phyloP scores from a whole-genome alignment of 2,329 filamentous ascomycete species.

The Macrophomina pseudophaseolina region DNA sequence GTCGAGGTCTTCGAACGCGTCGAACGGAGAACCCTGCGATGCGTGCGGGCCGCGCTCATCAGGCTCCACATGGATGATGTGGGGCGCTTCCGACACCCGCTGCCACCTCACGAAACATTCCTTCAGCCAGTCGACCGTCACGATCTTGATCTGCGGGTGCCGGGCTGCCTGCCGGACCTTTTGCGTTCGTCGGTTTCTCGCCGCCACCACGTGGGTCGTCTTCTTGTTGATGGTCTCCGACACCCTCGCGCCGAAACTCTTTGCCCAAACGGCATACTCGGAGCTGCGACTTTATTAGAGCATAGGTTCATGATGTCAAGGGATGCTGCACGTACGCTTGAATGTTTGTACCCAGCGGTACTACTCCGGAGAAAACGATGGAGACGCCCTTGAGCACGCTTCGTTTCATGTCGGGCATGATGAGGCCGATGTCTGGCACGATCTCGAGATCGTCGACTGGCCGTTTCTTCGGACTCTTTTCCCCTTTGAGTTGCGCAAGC shows the following conservation, averaged over 20 bases:
- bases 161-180: slow-evolving; percentile 88
- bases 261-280: slow-evolving; percentile 86
- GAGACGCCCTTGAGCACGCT: slow-evolving; percentile 75
- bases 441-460: slow-evolving; percentile 56
- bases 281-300: slow-evolving; percentile 51
- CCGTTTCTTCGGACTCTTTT: slow-evolving; percentile 56
- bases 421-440: slow-evolving; percentile 82
- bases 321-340: slow-evolving; percentile 54
- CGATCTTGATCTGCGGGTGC: slow-evolving; percentile 83
- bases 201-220: slow-evolving; percentile 75
- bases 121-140: slow-evolving; percentile 87
- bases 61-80: slow-evolving; percentile 76
- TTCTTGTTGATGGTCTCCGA: slow-evolving; percentile 60
- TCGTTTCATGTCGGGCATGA: slow-evolving; percentile 83
- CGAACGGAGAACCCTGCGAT: slow-evolving; percentile 39
- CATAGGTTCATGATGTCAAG: background rate
- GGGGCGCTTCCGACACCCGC: slow-evolving; percentile 77
- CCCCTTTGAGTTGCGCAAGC: slow-evolving; percentile 57
- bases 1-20: slow-evolving; percentile 46
- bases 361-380: slow-evolving; percentile 88
- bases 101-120: slow-evolving; percentile 86
- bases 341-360: slow-evolving; percentile 80
- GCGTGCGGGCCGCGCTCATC: slow-evolving; percentile 55
- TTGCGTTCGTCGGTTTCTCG: slow-evolving; percentile 74
- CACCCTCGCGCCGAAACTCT: slow-evolving; percentile 79